Conservation (phyloP, 208 protist genomes). For the Strigomonas galati region DNA sequence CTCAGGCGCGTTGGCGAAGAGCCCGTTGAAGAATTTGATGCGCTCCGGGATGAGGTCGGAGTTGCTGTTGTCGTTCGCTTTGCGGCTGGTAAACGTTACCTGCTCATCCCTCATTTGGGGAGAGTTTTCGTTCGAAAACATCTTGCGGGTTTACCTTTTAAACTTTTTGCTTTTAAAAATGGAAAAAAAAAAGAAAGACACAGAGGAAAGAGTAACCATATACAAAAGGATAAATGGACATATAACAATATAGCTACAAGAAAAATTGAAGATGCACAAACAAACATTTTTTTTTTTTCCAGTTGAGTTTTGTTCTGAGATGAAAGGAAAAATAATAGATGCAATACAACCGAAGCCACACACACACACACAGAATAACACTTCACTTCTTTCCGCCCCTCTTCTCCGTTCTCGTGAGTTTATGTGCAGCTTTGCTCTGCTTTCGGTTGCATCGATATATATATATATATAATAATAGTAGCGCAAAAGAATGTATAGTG, state of each 20-base stretch:
- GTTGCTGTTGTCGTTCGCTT: conserved; percentile 8
- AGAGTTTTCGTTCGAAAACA: conserved; percentile 8
- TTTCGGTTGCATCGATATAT: too few relatives aligned
- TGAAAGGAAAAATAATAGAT: conserved; percentile 1
- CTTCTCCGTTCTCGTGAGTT: not conserved
- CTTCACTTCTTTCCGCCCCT: not conserved
- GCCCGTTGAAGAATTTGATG: conserved; percentile 18
- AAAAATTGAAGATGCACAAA: conserved; percentile 11
- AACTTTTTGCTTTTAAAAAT: not conserved
- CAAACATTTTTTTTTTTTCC: too few relatives aligned
- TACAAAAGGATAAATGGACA: not conserved
- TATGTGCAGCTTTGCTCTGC: not conserved
- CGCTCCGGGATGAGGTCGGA: conserved; percentile 3
- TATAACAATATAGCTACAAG: too few relatives aligned
- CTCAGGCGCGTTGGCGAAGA: conserved; percentile 44
- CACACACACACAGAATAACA: not conserved
- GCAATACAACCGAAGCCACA: not conserved
- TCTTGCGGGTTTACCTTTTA: not conserved
- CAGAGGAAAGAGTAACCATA: not conserved
- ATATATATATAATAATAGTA: too few relatives aligned
- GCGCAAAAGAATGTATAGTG: too few relatives aligned
- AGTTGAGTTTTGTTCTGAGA: too few relatives aligned
- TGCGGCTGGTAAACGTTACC: not conserved
- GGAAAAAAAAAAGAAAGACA: not conserved
- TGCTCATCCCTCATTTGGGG: too few relatives aligned